Evolutionary conservation across 495 filamentous ascomycete genomes (phyloP), one percentile per base, ranked within the genome.

Genomic region (Letharia columbiana): DNA sequence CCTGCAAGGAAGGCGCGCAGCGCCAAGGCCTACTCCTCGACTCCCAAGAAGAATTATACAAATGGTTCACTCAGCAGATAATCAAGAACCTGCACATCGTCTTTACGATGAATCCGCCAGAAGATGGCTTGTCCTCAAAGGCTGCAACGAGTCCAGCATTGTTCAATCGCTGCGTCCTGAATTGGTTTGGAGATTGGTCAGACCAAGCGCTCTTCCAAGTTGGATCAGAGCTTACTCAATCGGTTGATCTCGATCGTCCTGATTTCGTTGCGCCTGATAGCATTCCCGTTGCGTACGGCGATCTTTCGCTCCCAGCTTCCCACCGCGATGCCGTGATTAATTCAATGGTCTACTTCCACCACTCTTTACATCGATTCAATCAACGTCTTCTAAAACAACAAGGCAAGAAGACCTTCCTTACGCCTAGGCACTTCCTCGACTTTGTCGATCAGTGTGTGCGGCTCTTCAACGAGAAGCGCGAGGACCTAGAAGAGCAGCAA

Each of bases 171-270:
- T 99, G 94, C 73, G 94, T 99, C 54, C 86, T 99, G 63, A 99
- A 99, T 78, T 99, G 94, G 94, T 96, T 98, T 75, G 94, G 94
- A 59, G 94, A 99, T 78, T 99, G 94, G 94, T 98, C 94, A 11
- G 94, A 98, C 75, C 95, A 98, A 75, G 95, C 94, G 33, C 86
- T 99, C 49, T 99, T 95, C 88, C 95, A 98, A 77, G 95, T 99
- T 65, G 94, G 89, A 33, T 89, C 90, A 60, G 94, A 99, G 76
- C 82, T 99, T 61, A 99, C 95, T 5, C 91, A 96, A 69, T 93
- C 92, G 11, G 86, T 98, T 57, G 94, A 99, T 75, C 83, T 99
- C 49, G 93, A 98, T 73, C 88, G 91, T 62, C 80, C 89, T 44
- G 89, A 87, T 72, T 98, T 90, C 72, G 74, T 79, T 52, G 89